A percentile compares a stretch with the other conserved stretches of the same genome.
Conservation (phyloP, 2,329 filamentous ascomycete species). For the Cercospora beticola region DNA sequence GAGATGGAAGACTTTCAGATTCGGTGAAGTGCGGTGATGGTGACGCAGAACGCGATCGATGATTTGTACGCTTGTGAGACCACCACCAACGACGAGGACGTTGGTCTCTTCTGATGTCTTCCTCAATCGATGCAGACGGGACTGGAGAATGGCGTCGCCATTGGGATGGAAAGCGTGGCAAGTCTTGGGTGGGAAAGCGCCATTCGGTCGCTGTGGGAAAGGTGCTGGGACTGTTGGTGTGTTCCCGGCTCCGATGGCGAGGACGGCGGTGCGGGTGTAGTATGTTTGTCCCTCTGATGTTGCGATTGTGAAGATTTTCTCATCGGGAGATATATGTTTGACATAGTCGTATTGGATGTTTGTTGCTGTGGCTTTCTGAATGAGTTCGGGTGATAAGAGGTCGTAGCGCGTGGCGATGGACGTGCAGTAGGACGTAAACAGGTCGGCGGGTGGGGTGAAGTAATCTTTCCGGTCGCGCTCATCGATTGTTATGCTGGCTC, state of each 20-base stretch:
- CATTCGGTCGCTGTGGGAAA: conserved; percentile 13
- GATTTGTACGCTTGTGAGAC: conserved; percentile 73
- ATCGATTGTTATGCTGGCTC: conserved; percentile 42
- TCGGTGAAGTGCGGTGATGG: background rate
- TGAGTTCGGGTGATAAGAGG: conserved; percentile 52
- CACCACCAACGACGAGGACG: conserved; percentile 71
- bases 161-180: conserved; percentile 65
- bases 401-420: conserved; percentile 44
- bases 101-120: conserved; percentile 54
- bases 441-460: conserved; percentile 42
- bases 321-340: conserved; percentile 43
- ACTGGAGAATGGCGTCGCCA: conserved; percentile 43
- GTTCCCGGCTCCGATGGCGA: conserved; percentile 70
- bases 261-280: conserved; percentile 59
- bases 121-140: conserved; percentile 47
- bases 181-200: conserved; percentile 44
- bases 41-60: conserved; percentile 56
- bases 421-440: conserved; percentile 47
- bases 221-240: conserved; percentile 52
- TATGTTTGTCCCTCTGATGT: conserved; percentile 55
- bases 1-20: conserved; percentile 65
- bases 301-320: conserved; percentile 63
- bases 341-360: conserved; percentile 61
- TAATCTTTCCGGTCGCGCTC: conserved; percentile 51
- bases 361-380: conserved; percentile 60